These are phyloP conservation scores for Phallus indusiatus DNA, from an alignment of 768 basidiomycete species.

Conservation along the genomic window DNA sequence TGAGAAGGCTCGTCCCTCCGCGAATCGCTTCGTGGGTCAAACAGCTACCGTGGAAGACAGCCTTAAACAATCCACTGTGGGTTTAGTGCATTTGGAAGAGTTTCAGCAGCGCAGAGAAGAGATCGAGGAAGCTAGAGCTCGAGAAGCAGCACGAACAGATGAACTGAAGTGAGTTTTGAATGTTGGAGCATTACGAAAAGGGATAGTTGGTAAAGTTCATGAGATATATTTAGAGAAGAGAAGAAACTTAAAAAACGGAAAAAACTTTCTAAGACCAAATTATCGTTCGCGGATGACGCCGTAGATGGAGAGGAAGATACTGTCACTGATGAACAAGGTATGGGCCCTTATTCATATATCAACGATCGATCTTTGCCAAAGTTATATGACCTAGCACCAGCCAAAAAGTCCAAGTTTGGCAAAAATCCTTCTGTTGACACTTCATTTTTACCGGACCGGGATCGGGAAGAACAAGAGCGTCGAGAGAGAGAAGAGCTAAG, in stretches of 20 bases:
- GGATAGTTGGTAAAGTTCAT: conserved; percentile 50
- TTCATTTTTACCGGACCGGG: conserved; percentile 96
- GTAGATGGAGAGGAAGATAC: conserved; percentile 36
- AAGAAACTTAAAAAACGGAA: conserved; percentile 89
- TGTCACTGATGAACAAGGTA: conserved; percentile 23
- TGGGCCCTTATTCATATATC: neutral
- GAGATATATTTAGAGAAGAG: conserved; percentile 82
- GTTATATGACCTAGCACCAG: conserved; percentile 25
- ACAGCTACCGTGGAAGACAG: conserved; percentile 92
- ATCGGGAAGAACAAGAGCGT: conserved; percentile 88
- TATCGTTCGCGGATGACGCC: conserved; percentile 89
- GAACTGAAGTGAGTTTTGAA: conserved; percentile 72
- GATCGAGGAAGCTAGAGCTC: conserved; percentile 82
- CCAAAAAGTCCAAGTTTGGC: conserved; percentile 71
- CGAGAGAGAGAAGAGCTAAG: conserved; percentile 81
- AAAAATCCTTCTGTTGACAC: conserved; percentile 98
- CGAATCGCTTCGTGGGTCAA: conserved; percentile 86
- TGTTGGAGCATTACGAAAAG: conserved; percentile 6
- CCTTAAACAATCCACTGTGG: conserved; percentile 84
- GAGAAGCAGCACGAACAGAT: conserved; percentile 77
- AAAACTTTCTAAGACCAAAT: conserved; percentile 76
- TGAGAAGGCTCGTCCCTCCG: conserved; percentile 82
- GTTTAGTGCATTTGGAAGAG: conserved; percentile 84
- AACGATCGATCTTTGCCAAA: neutral
- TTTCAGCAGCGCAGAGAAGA: conserved; percentile 86